Evolutionary conservation across 495 filamentous ascomycete species (phyloP).

Genomic region (Penicillium verhagenii): DNA sequence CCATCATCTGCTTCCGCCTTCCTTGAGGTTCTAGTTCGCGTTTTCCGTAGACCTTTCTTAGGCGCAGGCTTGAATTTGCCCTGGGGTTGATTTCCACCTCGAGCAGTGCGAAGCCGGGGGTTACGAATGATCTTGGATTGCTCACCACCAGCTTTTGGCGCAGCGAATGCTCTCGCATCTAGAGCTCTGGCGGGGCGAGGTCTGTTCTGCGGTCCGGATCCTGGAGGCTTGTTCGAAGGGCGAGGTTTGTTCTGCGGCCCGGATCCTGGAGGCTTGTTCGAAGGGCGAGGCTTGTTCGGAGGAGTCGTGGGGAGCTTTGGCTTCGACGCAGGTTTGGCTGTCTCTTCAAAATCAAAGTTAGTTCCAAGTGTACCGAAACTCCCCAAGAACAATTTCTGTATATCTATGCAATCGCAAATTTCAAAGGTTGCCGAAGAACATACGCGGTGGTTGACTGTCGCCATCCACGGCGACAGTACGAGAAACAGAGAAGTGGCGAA

Average conservation of each 20-base stretch:
- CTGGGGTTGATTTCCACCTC: constrained; percentile 12
- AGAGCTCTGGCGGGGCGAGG: constrained; percentile 32
- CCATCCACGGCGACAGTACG: constrained; percentile 18
- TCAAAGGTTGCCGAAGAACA: constrained; percentile 8
- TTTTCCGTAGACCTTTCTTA: constrained; percentile 12
- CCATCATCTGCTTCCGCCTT: constrained; percentile 21
- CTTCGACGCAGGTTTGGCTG: neutral
- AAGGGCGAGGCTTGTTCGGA: constrained; percentile 1
- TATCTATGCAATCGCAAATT: neutral
- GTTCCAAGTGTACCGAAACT: neutral
- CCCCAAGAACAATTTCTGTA: neutral
- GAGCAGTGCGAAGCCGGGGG: constrained; percentile 27
- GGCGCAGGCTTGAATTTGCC: constrained; percentile 18
- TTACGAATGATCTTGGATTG: constrained; percentile 36
- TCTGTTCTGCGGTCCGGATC: constrained; percentile 17
- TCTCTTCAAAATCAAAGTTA: neutral
- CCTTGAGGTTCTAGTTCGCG: constrained; percentile 10
- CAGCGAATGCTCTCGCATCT: constrained; percentile 44
- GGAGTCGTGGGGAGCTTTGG: neutral
- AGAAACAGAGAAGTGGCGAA: constrained; percentile 36
- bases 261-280: constrained; percentile 20
- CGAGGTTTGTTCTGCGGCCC: constrained; percentile 12
- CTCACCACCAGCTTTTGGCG: constrained; percentile 26
- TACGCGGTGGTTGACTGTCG: constrained; percentile 24
- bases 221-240: constrained; percentile 15